Base-by-base conservation (phyloP, 352 stramenopile genomes). In the Phytophthora chlamydospora region DNA sequence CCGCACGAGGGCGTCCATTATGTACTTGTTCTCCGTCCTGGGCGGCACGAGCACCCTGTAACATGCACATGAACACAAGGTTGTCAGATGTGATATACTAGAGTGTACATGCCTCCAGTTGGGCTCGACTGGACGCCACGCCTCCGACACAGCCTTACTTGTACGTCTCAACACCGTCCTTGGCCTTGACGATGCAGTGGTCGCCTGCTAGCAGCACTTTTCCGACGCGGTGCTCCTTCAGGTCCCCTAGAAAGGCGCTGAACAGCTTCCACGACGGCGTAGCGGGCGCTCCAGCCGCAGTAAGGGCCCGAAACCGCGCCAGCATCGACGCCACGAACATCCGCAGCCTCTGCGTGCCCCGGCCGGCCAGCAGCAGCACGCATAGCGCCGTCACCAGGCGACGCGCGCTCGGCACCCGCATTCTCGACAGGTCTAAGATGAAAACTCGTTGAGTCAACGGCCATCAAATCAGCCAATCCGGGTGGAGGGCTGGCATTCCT, bases 1-100 rank as follows among this genome's bases (percentile, higher is more conserved):
- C 3, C 62, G 80, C 52, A 77, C 68, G 32, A 94, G 57, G 29
- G 72, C 76, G 47, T 94, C 76, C 40, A 92, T 21, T 13, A 94
- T 78, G 57, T 89, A 92, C 29, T 71, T 79, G 53, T 78, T 88
- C 41, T 88, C 74, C 2, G 81, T 92, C n/a, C 75, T 68, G n/a
- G 83, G 83, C 21, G 85, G 85, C 51, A 94, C 67, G 21, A 89
- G 62, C 27, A 94, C 83, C 44, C 85, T 92, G 36, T 12, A 12
- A 62, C n/a, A 42, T 10, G 4, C 29, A 51, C 21, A 52, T 38
- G 38, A 55, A 41, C 39, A 53, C 34, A 35, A 56, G 40, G 19
- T 17, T 33, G 39, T 61, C 41, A 57, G 27, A 46, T 16, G 36
- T 63, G 12, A 39, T 58, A 65, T 60, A 61, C 12, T 11, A 40